Conservation (phyloP, 192 early-diverging fungal species). For the Powellomyces hirtus region DNA sequence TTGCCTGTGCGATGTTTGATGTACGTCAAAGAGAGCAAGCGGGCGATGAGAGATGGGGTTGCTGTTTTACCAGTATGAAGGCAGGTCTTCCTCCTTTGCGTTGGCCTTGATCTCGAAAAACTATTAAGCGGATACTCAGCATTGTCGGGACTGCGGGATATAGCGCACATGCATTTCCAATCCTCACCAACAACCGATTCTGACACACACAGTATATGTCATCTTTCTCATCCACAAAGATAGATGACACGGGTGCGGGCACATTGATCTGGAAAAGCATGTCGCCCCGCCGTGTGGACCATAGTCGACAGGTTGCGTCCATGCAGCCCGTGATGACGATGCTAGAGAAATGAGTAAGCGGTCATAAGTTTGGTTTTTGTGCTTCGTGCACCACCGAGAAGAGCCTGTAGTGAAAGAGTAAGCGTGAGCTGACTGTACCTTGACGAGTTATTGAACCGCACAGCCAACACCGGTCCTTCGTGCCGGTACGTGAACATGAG, state of each 20-base stretch:
- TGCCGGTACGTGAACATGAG: slow-evolving; percentile 53
- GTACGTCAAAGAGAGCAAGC: not conserved
- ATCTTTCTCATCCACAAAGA: slow-evolving; percentile 33
- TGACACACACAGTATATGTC: slow-evolving; percentile 42
- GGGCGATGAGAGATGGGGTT: not conserved
- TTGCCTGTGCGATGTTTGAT: slow-evolving; percentile 11
- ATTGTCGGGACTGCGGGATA: not conserved
- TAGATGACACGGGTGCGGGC: slow-evolving; percentile 40
- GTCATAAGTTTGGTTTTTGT: too few species aligned
- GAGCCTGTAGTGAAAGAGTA: too few species aligned
- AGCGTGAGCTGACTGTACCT: slow-evolving; percentile 31
- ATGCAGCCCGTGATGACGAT: slow-evolving; percentile 55
- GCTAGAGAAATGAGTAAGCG: slow-evolving; percentile 17
- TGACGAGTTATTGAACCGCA: slow-evolving; percentile 44
- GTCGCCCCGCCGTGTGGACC: slow-evolving; percentile 55
- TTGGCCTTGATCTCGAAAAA: slow-evolving; percentile 43
- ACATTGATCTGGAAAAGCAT: slow-evolving; percentile 63
- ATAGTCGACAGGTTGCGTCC: slow-evolving; percentile 55
- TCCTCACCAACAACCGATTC: slow-evolving; percentile 46
- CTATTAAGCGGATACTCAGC: slow-evolving; percentile 2
- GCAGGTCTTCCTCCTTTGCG: slow-evolving; percentile 52
- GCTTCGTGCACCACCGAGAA: too few species aligned
- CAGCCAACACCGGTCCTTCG: slow-evolving; percentile 50
- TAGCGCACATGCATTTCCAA: not conserved
- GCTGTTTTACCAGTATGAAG: slow-evolving; percentile 40